Base-by-base conservation (phyloP, 345 rosid genomes). In the Nephelium lappaceum region DNA sequence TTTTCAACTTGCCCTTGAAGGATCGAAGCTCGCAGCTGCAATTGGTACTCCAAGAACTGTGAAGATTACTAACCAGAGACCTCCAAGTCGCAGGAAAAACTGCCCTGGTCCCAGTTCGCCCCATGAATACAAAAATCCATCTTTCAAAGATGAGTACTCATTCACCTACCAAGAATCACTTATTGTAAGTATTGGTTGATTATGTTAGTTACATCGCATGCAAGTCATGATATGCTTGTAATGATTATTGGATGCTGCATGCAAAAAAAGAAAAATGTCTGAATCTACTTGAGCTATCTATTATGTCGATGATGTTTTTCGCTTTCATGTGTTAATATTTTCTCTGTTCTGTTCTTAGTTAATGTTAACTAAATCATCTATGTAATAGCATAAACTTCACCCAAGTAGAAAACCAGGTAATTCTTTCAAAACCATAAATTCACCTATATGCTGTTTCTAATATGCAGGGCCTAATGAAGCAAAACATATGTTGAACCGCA, bases 11-110 rank as follows among this genome's bases (percentile, higher is more conserved):
- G 90, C 98, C 83, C 81, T 90, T n/a, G 95, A 88, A 84, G 99
- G 98, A 85, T 89, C 92, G 83, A 95, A 95, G 88, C 98, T 95
- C 70, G 98, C 96, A 62, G 99, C 94, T 47, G 99, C 95, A 73
- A 92, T 79, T 55, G 99, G 99, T 78, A 86, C 89, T 67, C 99
- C 99, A 64, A 95, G 95, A 77, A 86, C 89, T 6, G 92, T 89
- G 86, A 95, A 90, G 64, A 94, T 88, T 2, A 77, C 90, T 43
- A 95, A 80, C 93, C 98, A 93, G 79, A 95, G 95, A 73, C 98
- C 90, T 76, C 99, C 99, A 11, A 95, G 88, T 43, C 99, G 97
- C 79, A 88, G 83, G 82, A 90, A 87, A 70, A 95, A 90, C 4
- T 83, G 87, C 39, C 84, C 84, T 51, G 96, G 85, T 16, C 86